Conservation (phyloP, 2,329 filamentous ascomycete genomes). For the Lachnellula cervina region DNA sequence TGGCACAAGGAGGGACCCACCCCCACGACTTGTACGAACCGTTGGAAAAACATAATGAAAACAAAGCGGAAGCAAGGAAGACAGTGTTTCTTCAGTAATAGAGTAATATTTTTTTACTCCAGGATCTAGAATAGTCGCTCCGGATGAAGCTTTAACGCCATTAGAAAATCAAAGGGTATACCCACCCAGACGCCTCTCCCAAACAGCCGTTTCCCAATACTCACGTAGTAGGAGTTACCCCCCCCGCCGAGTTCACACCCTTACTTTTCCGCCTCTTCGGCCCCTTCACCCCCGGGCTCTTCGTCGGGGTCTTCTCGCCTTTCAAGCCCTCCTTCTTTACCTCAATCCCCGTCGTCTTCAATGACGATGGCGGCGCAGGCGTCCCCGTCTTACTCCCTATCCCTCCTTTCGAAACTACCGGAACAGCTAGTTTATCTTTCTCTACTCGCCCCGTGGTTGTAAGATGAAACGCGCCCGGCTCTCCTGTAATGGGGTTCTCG, state of each 20-base stretch:
- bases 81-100: no score
- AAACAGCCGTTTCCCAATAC: no score
- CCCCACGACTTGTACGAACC: no score
- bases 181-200: no score
- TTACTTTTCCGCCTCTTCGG: conserved; percentile 37
- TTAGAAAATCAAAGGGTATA: no score
- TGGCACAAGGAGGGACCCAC: no score
- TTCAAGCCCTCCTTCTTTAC: conserved; percentile 26
- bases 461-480: conserved; percentile 61
- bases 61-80: no score
- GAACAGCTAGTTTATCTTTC: conserved; percentile 18
- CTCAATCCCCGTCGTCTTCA: conserved; percentile 27
- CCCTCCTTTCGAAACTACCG: not conserved
- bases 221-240: conserved; percentile 17
- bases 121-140: no score
- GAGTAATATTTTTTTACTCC: no score
- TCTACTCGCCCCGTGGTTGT: conserved; percentile 51
- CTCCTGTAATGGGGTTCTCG: conserved; percentile 63
- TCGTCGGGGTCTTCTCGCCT: conserved; percentile 28
- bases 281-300: conserved; percentile 30
- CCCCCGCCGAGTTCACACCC: conserved; percentile 12
- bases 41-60: no score
- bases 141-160: no score
- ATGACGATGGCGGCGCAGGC: conserved; percentile 13
- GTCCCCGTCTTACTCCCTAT: conserved; percentile 11